Evolutionary conservation across 1,284 basidiomycete genomes (phyloP).

Genomic region (Puccinia hordei): DNA sequence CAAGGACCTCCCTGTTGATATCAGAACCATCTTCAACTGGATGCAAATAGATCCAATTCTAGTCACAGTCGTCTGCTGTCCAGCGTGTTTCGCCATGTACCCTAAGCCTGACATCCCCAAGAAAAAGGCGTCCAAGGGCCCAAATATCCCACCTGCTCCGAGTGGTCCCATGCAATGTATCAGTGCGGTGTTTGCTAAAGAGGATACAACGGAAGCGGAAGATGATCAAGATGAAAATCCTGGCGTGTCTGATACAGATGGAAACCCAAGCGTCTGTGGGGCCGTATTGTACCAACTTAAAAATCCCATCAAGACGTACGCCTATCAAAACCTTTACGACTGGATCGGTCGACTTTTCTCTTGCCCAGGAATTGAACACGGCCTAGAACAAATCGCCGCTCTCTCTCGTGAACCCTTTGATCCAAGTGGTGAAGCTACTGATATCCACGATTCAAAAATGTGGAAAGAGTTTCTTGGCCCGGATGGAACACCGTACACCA

Average conservation of each 20-base stretch:
- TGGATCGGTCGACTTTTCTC: constrained; percentile 36
- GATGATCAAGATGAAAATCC: neutral
- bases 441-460: constrained; percentile 24
- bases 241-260: neutral
- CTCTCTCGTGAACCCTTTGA: neutral
- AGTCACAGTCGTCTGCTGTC: constrained; percentile 28
- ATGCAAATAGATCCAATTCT: constrained; percentile 32
- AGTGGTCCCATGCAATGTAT: neutral
- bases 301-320: constrained; percentile 23
- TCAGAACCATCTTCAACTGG: constrained; percentile 20
- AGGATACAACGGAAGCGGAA: neutral
- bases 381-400: neutral
- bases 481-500: constrained; percentile 32
- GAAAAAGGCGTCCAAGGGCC: neutral
- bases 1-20: constrained; percentile 15
- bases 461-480: constrained; percentile 40
- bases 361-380: constrained; percentile 13
- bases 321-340: constrained; percentile 32
- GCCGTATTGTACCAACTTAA: neutral
- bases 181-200: neutral
- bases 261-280: constrained; percentile 7
- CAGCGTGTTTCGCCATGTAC: constrained; percentile 35
- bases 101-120: constrained; percentile 19
- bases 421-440: neutral
- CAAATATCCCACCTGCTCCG: neutral